Percentiles rank a stretch among this genome's conserved stretches.
These are phyloP conservation scores for Phytophthora pluvialis DNA, from an alignment of 352 stramenopile genomes.

Conservation along the genomic window DNA sequence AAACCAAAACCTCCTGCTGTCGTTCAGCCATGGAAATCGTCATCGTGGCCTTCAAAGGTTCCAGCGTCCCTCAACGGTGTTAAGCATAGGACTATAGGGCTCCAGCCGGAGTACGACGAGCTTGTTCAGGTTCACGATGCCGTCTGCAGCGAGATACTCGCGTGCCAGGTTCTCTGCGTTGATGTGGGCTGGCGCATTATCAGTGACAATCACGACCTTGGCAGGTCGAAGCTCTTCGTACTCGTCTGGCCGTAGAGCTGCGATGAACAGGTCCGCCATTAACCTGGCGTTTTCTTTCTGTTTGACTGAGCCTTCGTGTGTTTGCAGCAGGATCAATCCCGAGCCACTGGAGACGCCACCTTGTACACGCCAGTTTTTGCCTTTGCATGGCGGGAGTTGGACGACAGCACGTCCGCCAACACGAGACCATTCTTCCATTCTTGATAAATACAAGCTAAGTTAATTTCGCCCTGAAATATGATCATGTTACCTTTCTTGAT, in stretches of 20 bases:
- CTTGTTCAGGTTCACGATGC: constrained; percentile 20
- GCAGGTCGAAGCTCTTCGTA: constrained; percentile 16
- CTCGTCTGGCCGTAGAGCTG: constrained; percentile 13
- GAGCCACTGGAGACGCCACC: constrained; percentile 12
- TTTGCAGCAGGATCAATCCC: constrained; percentile 22
- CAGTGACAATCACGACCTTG: constrained; percentile 30
- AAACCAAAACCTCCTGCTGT: constrained; percentile 22
- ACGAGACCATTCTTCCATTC: constrained; percentile 13
- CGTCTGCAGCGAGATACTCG: constrained; percentile 10
- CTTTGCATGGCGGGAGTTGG: constrained; percentile 14
- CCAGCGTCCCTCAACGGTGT: constrained; percentile 34
- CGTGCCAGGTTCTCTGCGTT: constrained; percentile 6
- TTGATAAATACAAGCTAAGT: constrained; percentile 38
- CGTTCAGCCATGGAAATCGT: constrained; percentile 5
- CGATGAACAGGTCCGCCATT: constrained; percentile 30
- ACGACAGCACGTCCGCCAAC: constrained; percentile 17
- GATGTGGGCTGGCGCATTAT: constrained; percentile 29
- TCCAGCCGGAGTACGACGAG: constrained; percentile 9
- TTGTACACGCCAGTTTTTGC: constrained; percentile 27
- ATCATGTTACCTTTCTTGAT: constrained; percentile 30
- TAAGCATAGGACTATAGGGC: constrained; percentile 33
- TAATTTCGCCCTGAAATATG: constrained; percentile 31
- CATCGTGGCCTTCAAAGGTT: constrained; percentile 25
- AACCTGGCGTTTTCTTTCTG: constrained; percentile 27
- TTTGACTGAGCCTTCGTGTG: constrained; percentile 27